A percentile compares a stretch with the other conserved stretches of the same genome.
phyloP scores from a whole-genome alignment of 495 filamentous ascomycete species.

The Penicillium dipodomyicola region DNA sequence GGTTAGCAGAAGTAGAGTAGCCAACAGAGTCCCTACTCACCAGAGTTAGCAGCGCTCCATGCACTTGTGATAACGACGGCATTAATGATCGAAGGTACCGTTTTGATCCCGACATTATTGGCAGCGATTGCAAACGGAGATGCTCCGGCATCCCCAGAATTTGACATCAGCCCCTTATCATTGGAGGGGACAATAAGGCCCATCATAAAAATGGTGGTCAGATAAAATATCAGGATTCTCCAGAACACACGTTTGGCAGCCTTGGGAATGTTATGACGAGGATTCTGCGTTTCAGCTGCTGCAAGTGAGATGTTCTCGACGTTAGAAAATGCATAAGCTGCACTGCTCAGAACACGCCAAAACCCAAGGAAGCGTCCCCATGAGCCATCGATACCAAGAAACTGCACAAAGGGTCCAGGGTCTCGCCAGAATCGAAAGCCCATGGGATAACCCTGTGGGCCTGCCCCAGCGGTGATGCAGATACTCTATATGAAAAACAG shows the following conservation, averaged over 20 bases:
- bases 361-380: conserved; percentile 39
- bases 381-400: conserved; percentile 7
- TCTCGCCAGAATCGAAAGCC: conserved; percentile 22
- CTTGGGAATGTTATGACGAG: conserved; percentile 30
- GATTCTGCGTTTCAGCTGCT: conserved; percentile 37
- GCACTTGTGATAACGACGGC: conserved; percentile 40
- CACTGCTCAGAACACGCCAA: conserved; percentile 50
- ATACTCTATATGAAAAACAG: conserved; percentile 20
- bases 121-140: conserved; percentile 51
- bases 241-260: conserved; percentile 32
- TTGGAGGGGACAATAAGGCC: conserved; percentile 47
- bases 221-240: conserved; percentile 33
- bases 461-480: conserved; percentile 39
- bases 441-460: conserved; percentile 14
- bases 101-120: conserved; percentile 25
- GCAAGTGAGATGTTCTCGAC: conserved; percentile 45
- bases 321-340: conserved; percentile 53
- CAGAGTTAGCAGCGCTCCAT: conserved; percentile 39
- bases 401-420: conserved; percentile 23
- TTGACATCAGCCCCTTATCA: conserved; percentile 38
- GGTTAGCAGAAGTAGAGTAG: neutral
- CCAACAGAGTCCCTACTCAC: neutral
- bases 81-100: conserved; percentile 47
- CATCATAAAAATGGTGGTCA: conserved; percentile 34
- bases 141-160: conserved; percentile 20